These are phyloP conservation scores for Scenedesmus sp. DNA, from an alignment of 163 green algal genomes.

Conservation along the genomic window DNA sequence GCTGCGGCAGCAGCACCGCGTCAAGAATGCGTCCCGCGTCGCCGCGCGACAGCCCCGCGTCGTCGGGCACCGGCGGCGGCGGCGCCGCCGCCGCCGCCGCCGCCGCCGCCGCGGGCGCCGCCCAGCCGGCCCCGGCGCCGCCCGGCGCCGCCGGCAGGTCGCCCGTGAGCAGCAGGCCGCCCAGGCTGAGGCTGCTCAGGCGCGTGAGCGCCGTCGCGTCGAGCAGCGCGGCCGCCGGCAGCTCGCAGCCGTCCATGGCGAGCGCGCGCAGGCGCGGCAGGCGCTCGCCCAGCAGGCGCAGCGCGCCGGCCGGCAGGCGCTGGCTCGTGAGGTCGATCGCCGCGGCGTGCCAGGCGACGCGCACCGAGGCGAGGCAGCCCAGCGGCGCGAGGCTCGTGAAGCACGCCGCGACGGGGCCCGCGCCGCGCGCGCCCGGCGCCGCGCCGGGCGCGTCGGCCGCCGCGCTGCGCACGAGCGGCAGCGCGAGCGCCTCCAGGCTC, in stretches of 20 bases:
- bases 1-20: constrained; percentile 8
- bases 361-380: not conserved
- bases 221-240: constrained; percentile 9
- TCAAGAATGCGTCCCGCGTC: not conserved
- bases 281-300: not conserved
- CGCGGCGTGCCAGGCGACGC: not conserved
- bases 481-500: not conserved
- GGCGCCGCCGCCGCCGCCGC: too few relatives aligned
- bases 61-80: too few relatives aligned
- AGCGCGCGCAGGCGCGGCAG: not conserved
- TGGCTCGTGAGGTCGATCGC: not conserved
- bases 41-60: not conserved
- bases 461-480: not conserved
- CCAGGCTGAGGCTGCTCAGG: not conserved
- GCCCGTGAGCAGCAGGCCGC: not conserved
- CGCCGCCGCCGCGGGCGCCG: too few relatives aligned
- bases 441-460: too few relatives aligned
- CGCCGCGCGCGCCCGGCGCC: too few relatives aligned
- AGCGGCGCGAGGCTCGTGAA: constrained; percentile 1
- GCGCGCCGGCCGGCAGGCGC: not conserved
- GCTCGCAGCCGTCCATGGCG: not conserved
- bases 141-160: too few relatives aligned
- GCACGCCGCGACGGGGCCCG: too few relatives aligned
- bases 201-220: not conserved
- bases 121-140: too few relatives aligned